phyloP scores from a whole-genome alignment of 257 asterid genomes.

The Leonotis leonurus region DNA sequence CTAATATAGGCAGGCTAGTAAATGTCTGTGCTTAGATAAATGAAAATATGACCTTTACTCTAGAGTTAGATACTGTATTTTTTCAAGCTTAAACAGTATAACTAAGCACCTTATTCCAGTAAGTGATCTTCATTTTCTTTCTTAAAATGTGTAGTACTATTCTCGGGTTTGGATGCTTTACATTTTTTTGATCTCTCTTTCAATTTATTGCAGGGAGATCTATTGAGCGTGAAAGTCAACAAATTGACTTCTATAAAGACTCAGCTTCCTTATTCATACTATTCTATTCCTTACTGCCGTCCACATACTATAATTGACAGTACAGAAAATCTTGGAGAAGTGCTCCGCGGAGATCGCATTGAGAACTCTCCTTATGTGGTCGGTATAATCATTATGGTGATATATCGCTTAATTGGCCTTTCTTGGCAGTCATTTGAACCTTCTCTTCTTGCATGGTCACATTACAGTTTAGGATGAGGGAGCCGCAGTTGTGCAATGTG shows the following conservation, averaged over 20 bases:
- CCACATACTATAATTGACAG: constrained; percentile 53
- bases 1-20: background rate
- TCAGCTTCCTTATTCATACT: constrained; percentile 70
- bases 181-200: background rate
- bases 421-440: constrained; percentile 8
- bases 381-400: constrained; percentile 12
- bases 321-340: constrained; percentile 78
- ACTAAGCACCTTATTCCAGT: too few relatives aligned
- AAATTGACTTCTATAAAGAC: constrained; percentile 69
- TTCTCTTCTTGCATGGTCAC: constrained; percentile 1
- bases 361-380: constrained; percentile 64
- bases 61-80: background rate
- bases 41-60: background rate
- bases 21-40: background rate
- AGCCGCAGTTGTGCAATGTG: constrained; percentile 59
- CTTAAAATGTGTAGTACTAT: background rate
- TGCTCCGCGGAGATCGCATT: constrained; percentile 73
- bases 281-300: constrained; percentile 54
- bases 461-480: constrained; percentile 66
- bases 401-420: background rate
- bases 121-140: background rate
- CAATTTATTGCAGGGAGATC: constrained; percentile 44
- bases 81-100: too few relatives aligned
- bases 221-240: constrained; percentile 59
- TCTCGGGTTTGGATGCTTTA: background rate